Evolutionary conservation across 306 rosid genomes (phyloP), one percentile per base, ranked within the genome.

Genomic region (Vicia villosa): DNA sequence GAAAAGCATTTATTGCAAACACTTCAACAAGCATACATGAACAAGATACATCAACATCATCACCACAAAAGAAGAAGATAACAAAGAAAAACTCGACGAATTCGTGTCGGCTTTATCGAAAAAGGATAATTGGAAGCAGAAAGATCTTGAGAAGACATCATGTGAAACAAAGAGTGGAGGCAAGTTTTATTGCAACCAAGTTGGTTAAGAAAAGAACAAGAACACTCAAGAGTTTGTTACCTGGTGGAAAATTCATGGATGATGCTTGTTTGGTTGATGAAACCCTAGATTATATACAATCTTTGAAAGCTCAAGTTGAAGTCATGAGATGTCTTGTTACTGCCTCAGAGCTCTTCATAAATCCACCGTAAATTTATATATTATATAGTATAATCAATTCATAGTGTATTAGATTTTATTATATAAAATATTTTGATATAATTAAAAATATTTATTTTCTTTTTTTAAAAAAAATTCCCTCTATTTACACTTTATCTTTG

Each of bases 281-380:
- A 92, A 79, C 96, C 87, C 92, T 92, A 80, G 98, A 92, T 82
- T 92, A 92, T 49, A 74, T 92, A 0, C 17, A 75, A 45, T 84
- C 90, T 14, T 74, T 92, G 5, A 77, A 68, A 67, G 88, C 91
- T 82, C 98, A 92, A 72, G 90, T 89, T 79, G 92, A 89, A 83
- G 95, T 86, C 0, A 89, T 92, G 98, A 62, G 91, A 54, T 81
- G 76, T 75, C 68, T 89, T 52, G 83, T 83, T 7, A 68, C 66
- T 58, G 84, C 94, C 46, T 49, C 90, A 0, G 30, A 80, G 50
- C 70, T 79, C 15, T 10, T 69, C 50, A 60, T 45, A 3, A 79
- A 81, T 74, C 71, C 72, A 41, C 74, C 73, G 12, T 82, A 82
- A 65, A 41, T 57, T 20, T 38, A 68, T 34, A 6, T 32, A 16